A percentile compares a stretch with the other conserved stretches of the same genome.
These are phyloP conservation scores for Aspergillus spinulosporus DNA, from an alignment of 2,329 filamentous ascomycete species.

Conservation along the genomic window DNA sequence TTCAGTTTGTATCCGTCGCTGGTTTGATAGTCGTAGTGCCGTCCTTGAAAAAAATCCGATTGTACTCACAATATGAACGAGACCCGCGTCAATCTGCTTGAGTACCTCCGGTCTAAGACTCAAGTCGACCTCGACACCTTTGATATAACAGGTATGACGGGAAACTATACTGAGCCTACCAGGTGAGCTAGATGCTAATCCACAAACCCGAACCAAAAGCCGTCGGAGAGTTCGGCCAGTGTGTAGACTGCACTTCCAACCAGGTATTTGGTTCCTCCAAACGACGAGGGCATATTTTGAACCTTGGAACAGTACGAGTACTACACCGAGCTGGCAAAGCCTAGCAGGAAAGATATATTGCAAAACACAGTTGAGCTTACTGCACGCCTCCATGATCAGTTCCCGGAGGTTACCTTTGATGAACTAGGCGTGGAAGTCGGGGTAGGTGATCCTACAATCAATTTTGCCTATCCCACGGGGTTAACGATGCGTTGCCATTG, in stretches of 20 bases:
- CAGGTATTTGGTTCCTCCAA: not conserved
- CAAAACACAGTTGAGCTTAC: not conserved
- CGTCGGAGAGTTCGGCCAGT: not conserved
- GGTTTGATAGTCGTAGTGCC: too few species aligned
- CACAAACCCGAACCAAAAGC: not conserved
- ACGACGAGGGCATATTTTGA: not conserved
- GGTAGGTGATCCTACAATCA: not conserved
- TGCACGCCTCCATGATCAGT: not conserved
- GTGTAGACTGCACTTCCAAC: slow-evolving; percentile 13
- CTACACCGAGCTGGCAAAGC: slow-evolving; percentile 4
- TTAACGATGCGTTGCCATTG: not conserved
- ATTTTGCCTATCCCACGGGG: too few species aligned
- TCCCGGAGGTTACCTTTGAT: not conserved
- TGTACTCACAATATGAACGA: not conserved
- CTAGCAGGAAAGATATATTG: not conserved
- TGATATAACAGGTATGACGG: not conserved
- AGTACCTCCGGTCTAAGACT: not conserved
- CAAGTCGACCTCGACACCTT: slow-evolving; percentile 1
- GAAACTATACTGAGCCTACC: too few species aligned
- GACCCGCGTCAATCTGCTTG: not conserved
- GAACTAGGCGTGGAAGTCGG: slow-evolving; percentile 7
- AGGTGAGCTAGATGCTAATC: not conserved
- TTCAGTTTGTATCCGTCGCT: too few species aligned
- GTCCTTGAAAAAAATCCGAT: too few species aligned
- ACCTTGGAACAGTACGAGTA: not conserved